Evolutionary conservation across 2,329 filamentous ascomycete species (phyloP).

Genomic region (Hypoxylon sp.): DNA sequence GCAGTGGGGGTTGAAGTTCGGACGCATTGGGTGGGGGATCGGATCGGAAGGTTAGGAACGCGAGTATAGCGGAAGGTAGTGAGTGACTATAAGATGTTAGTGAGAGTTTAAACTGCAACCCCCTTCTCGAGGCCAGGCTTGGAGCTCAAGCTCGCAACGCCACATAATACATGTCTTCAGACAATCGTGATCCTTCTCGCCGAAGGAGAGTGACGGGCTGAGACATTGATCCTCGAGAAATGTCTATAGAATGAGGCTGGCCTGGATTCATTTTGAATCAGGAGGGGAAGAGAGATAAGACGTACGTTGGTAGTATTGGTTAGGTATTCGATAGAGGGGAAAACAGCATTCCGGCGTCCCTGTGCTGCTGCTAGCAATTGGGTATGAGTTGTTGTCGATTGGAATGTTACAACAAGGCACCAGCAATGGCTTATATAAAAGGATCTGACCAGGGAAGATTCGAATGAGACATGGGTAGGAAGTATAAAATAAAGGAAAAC

Average conservation of each 20-base stretch:
- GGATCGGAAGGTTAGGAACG: neutral
- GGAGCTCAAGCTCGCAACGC: constrained; percentile 17
- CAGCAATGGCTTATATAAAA: neutral
- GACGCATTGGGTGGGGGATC: constrained; percentile 7
- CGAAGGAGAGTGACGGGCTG: constrained; percentile 8
- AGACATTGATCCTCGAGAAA: neutral
- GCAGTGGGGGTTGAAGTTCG: constrained; percentile 2
- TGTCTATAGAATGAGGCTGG: neutral
- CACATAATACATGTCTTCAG: constrained; percentile 8
- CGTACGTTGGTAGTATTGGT: constrained; percentile 12
- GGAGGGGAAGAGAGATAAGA: constrained; percentile 16
- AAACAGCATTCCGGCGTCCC: constrained; percentile 19
- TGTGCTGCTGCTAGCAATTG: constrained; percentile 14
- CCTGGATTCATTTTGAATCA: neutral
- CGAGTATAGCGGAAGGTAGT: neutral
- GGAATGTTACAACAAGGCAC: constrained; percentile 30
- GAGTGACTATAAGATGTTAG: constrained; percentile 22
- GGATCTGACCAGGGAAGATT: constrained; percentile 7
- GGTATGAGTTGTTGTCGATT: constrained; percentile 27
- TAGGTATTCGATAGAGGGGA: constrained; percentile 32
- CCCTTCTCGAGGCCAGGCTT: constrained; percentile 1
- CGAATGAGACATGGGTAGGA: constrained; percentile 1
- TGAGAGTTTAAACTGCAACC: constrained; percentile 12
- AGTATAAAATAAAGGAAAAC: constrained; percentile 17
- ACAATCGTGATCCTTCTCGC: constrained; percentile 20